These are phyloP conservation scores for Trametes cubensis DNA, from an alignment of 768 basidiomycete species.

Conservation along the genomic window DNA sequence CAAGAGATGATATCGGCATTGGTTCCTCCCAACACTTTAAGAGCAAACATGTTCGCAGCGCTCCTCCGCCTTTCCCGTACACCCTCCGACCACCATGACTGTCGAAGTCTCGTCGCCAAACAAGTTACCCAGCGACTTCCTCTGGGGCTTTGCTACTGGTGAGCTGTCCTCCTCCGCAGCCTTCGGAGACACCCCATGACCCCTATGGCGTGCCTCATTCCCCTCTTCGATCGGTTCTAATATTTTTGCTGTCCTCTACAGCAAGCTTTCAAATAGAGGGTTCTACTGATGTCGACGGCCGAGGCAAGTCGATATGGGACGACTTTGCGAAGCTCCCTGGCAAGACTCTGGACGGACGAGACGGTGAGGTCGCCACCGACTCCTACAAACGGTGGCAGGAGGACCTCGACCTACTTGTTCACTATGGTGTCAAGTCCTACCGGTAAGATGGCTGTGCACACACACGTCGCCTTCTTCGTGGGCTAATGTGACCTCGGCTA, in stretches of 20 bases:
- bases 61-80: slow-evolving; percentile 32
- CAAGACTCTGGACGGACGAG: slow-evolving; percentile 67
- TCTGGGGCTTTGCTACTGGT: slow-evolving; percentile 77
- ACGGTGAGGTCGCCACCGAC: slow-evolving; percentile 72
- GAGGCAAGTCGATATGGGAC: slow-evolving; percentile 77
- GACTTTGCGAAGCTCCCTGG: slow-evolving; percentile 66
- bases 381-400: slow-evolving; percentile 71
- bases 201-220: neutral
- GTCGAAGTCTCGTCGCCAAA: slow-evolving; percentile 23
- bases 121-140: slow-evolving; percentile 56
- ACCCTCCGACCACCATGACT: slow-evolving; percentile 34
- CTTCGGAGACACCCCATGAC: slow-evolving; percentile 2
- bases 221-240: slow-evolving; percentile 2
- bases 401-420: slow-evolving; percentile 61
- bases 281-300: slow-evolving; percentile 57
- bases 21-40: slow-evolving; percentile 26
- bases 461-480: neutral
- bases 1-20: slow-evolving; percentile 34
- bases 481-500: neutral
- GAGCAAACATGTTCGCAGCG: slow-evolving; percentile 29
- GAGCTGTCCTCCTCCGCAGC: slow-evolving; percentile 30
- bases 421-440: slow-evolving; percentile 72
- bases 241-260: slow-evolving; percentile 25
- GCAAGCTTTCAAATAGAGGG: slow-evolving; percentile 80
- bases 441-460: slow-evolving; percentile 35